Base-by-base conservation (phyloP, 2,329 filamentous ascomycete species). In the Plectosphaerella cucumerina region DNA sequence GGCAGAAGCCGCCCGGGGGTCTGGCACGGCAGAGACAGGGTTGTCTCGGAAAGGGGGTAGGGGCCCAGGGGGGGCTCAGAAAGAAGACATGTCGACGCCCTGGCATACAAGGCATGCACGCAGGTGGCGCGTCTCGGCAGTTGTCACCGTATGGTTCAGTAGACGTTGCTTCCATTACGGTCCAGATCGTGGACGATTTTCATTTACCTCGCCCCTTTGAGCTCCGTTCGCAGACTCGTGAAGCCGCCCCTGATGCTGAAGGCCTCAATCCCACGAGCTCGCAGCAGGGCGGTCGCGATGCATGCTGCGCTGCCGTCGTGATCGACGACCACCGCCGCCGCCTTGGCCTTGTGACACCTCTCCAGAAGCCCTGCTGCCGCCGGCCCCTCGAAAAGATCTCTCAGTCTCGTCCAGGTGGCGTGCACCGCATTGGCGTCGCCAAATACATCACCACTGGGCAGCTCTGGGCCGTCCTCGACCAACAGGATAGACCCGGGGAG, bases 161-260 rank as follows among this genome's bases (percentile, higher is more conserved):
- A 31, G 12, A 31, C 26, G 26, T 8, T 31, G 26, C 6, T 31
- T 31, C 26, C 26, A 31, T 31, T 31, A 31, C 26, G 26, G 26
- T 10, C 26, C 26, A 2, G 26, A n/a, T n/a, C n/a, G n/a, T n/a
- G n/a, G n/a, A n/a, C n/a, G n/a, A n/a, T 31, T 31, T 4, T 31
- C 6, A 31, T 31, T 31, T n/a, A n/a, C n/a, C n/a, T 8, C 8
- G 26, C 26, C 26, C 26, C 26, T 31, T 31, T 31, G 8, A 31
- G 26, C 12, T 31, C 26, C 26, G 26, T 31, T 31, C 12, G 26
- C 26, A 31, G 12, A 31, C 26, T 11, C 3, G 26, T 44, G 3
- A 50, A 39, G 26, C 53, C 53, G 14, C 50, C 50, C 34, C 43
- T 6, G n/a, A 53, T 42, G 8, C 47, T 53, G n/a, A 50, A 48